Base-by-base conservation (phyloP, 345 rosid species). In the Euphorbia pulcherrima region DNA sequence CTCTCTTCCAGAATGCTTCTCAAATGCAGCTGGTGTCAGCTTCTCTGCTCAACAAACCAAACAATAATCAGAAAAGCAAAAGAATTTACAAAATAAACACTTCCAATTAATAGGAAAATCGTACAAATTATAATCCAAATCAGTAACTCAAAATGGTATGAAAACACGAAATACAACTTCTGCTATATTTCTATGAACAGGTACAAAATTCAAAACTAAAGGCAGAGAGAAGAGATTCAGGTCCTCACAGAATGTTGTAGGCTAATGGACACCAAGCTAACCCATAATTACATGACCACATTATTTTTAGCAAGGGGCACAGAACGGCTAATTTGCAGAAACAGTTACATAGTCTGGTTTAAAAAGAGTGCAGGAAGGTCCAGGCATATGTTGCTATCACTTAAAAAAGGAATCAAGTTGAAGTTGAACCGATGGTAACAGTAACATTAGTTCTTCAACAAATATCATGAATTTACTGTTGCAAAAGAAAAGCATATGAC, bases 1-100 rank as follows among this genome's bases (percentile, higher is more conserved):
- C 87, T 92, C 99, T 81, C 99, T 88, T 54, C 99, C 99, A 69
- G 99, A 92, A 79, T 94, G 99, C 89, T 94, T 94, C 88, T 94
- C 99, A 68, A 94, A 94, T 21, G 96, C 97, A 78, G 97, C 93
- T 8, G 97, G 99, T 72, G 96, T 89, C 79, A 92, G 72, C 89
- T 89, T 94, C 67, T 81, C 99, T 94, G 77, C 55, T 40, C 65
- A 84, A 66, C 70, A 60, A n/a, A n/a, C n/a, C n/a, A n/a, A n/a
- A n/a, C n/a, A n/a, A n/a, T n/a, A n/a, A n/a, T n/a, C n/a, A n/a
- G n/a, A n/a, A n/a, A n/a, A n/a, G n/a, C n/a, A n/a, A n/a, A n/a
- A n/a, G n/a, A n/a, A n/a, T n/a, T n/a, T n/a, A n/a, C n/a, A n/a
- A n/a, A n/a, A n/a, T n/a, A n/a, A n/a, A n/a, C n/a, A n/a, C n/a